Conservation (phyloP, 2,329 filamentous ascomycete species). For the Didymellaceae sp. region DNA sequence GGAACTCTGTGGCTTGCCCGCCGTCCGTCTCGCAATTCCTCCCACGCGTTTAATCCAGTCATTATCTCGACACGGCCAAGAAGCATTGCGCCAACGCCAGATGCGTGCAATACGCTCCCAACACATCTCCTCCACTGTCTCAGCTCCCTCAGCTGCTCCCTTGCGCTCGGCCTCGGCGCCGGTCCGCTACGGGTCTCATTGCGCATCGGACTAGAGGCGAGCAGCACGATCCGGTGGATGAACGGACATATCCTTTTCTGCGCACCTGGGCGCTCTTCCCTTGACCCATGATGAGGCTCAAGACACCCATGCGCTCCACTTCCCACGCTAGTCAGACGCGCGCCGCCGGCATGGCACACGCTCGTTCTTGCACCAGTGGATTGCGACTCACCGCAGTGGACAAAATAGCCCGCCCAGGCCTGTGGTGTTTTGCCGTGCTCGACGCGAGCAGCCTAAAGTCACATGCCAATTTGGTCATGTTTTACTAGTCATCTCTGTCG, state of each 20-base stretch:
- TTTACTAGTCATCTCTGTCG: no score
- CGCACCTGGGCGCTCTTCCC: neutral
- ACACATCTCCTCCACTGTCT: neutral
- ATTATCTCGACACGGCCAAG: neutral
- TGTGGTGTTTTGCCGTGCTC: neutral
- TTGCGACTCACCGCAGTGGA: neutral
- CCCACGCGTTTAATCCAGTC: neutral
- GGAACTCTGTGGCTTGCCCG: neutral
- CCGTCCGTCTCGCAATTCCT: no score
- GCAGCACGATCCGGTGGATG: neutral
- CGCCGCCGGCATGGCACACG: constrained; percentile 3
- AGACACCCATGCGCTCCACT: neutral
- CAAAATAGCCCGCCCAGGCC: neutral
- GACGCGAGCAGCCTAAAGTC: constrained; percentile 4
- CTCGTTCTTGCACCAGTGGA: neutral
- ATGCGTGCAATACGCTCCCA: neutral
- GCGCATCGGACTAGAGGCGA: constrained; percentile 9
- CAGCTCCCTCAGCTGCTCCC: neutral
- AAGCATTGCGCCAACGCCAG: neutral
- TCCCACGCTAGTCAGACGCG: neutral
- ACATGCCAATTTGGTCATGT: constrained; percentile 2
- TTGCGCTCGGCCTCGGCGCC: constrained; percentile 13
- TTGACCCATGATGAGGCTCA: constrained; percentile 6
- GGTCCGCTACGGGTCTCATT: constrained; percentile 4
- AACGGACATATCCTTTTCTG: constrained; percentile 11